These are phyloP conservation scores for Anthracocystis walkeri DNA, from an alignment of 1,284 basidiomycete species.

Conservation along the genomic window DNA sequence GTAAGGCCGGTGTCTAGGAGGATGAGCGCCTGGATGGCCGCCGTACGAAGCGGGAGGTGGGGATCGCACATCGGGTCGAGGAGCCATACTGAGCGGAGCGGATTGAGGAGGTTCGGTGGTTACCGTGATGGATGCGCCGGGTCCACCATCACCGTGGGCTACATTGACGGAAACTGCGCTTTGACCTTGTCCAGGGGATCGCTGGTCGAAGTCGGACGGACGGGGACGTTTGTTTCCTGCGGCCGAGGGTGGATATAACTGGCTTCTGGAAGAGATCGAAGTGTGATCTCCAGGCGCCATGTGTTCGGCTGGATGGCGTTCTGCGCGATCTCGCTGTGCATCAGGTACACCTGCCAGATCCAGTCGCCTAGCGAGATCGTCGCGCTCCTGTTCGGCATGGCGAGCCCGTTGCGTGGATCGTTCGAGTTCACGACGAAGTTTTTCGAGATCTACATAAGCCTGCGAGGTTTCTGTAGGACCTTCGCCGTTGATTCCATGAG, in stretches of 20 bases:
- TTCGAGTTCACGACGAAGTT: constrained; percentile 45
- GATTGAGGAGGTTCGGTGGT: constrained; percentile 18
- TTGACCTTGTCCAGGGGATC: constrained; percentile 9
- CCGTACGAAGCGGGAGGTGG: constrained; percentile 27
- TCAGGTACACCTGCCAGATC: constrained; percentile 35
- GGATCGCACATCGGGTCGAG: constrained; percentile 22
- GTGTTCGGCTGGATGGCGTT: constrained; percentile 20
- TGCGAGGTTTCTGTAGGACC: constrained; percentile 22
- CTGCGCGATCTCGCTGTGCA: constrained; percentile 21
- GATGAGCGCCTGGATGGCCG: constrained; percentile 12
- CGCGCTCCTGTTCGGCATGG: constrained; percentile 47
- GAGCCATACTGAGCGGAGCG: constrained; percentile 16
- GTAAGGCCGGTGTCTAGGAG: constrained; percentile 35
- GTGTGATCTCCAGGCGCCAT: constrained; percentile 1
- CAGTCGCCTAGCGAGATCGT: constrained; percentile 47
- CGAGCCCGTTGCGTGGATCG: constrained; percentile 37
- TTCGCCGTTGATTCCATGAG: constrained; percentile 11
- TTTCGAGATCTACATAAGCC: constrained; percentile 48
- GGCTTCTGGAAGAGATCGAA: constrained; percentile 5
- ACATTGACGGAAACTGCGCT: constrained; percentile 27
- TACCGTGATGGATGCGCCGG: constrained; percentile 26
- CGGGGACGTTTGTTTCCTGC: constrained; percentile 24
- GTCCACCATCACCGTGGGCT: constrained; percentile 38
- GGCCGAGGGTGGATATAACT: not conserved
- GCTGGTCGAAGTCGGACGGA: constrained; percentile 24